A percentile compares a stretch with the other conserved stretches of the same genome.
phyloP scores from a whole-genome alignment of 225 moss, liverwort and hornwort genomes.

The Climacium dendroides region DNA sequence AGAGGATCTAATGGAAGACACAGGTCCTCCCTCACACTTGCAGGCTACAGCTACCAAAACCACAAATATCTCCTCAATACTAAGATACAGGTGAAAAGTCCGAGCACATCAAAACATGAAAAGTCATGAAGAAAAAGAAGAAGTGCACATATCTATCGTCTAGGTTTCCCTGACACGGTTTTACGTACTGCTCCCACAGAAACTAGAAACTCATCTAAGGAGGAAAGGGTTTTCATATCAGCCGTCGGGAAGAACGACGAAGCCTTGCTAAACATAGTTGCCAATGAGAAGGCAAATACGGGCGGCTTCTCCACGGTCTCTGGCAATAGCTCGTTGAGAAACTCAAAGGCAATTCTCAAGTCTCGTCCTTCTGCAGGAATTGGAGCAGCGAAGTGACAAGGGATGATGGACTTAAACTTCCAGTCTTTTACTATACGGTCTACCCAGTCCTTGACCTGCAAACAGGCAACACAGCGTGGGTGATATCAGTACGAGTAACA shows the following conservation, averaged over 20 bases:
- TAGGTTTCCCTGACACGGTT: conserved; percentile 69
- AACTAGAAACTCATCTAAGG: conserved; percentile 78
- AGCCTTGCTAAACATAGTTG: conserved; percentile 54
- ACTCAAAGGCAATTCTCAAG: conserved; percentile 63
- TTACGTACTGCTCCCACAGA: conserved; percentile 78
- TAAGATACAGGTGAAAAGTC: not conserved
- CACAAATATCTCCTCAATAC: not conserved
- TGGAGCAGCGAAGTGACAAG: conserved; percentile 88
- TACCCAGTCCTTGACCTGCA: conserved; percentile 81
- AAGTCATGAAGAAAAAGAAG: not conserved
- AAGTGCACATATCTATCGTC: not conserved
- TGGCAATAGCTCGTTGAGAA: conserved; percentile 52
- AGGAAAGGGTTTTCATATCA: conserved; percentile 94
- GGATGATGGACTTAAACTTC: conserved; percentile 89
- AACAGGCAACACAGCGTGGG: not conserved
- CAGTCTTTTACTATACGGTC: conserved; percentile 61
- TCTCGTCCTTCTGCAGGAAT: conserved; percentile 57
- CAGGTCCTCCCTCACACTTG: not conserved
- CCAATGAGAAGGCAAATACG: conserved; percentile 19
- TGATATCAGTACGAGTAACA: not conserved
- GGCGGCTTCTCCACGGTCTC: conserved; percentile 17
- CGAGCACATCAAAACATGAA: not conserved
- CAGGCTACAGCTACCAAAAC: not conserved
- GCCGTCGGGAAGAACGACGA: conserved; percentile 67
- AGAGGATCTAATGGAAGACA: not conserved